phyloP scores from a whole-genome alignment of 805 yeast genomes.

The Wickerhamomyces xylosicus region DNA sequence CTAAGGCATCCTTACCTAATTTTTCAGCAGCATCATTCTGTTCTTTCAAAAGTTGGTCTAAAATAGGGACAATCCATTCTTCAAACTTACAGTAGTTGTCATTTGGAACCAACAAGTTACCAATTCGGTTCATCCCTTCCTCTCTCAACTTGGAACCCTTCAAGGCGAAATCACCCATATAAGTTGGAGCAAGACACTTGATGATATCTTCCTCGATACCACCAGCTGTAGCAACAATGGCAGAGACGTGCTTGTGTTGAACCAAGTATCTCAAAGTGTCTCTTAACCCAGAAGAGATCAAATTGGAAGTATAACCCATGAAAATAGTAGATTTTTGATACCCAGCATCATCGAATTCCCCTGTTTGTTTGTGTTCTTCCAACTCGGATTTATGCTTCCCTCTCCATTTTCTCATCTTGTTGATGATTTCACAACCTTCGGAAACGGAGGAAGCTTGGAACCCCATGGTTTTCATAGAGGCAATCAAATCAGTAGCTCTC shows the following conservation, averaged over 20 bases:
- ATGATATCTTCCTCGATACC: constrained; percentile 97
- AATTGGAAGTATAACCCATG: constrained; percentile 92
- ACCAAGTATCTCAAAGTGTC: constrained; percentile 84
- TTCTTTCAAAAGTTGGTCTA: constrained; percentile 81
- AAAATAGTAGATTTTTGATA: constrained; percentile 82
- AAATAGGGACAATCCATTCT: constrained; percentile 96
- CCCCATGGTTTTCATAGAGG: constrained; percentile 90
- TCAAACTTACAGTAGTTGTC: constrained; percentile 96
- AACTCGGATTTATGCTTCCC: constrained; percentile 65
- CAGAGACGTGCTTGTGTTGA: constrained; percentile 90
- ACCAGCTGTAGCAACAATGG: constrained; percentile 95
- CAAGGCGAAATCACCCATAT: constrained; percentile 80
- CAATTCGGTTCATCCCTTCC: constrained; percentile 95
- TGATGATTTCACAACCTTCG: constrained; percentile 84
- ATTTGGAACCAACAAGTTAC: constrained; percentile 92
- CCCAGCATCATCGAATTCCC: constrained; percentile 70
- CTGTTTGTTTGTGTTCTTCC: constrained; percentile 61
- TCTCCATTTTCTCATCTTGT: constrained; percentile 89
- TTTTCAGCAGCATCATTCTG: constrained; percentile 59
- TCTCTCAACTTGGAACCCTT: constrained; percentile 79
- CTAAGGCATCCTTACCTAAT: constrained; percentile 43
- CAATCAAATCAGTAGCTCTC: constrained; percentile 68
- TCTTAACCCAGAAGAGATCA: constrained; percentile 90
- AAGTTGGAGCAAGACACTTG: constrained; percentile 94
- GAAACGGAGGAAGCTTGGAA: constrained; percentile 88